A percentile compares a stretch with the other conserved stretches of the same genome.
These are phyloP conservation scores for Hygrophoropsis aurantiaca DNA, from an alignment of 768 basidiomycete species.

Conservation along the genomic window DNA sequence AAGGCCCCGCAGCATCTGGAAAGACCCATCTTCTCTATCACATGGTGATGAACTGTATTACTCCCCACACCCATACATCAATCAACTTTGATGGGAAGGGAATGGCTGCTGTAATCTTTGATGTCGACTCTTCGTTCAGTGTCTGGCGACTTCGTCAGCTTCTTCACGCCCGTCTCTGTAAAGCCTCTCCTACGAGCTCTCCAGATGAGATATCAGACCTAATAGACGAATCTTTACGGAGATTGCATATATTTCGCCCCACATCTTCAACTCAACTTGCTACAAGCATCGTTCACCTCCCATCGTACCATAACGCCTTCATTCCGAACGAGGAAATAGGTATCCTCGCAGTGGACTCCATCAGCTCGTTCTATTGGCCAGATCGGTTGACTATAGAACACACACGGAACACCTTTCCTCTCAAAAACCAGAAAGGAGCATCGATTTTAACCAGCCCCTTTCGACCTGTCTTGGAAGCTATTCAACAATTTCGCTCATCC, in stretches of 20 bases:
- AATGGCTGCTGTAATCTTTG: slow-evolving; percentile 66
- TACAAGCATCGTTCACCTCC: slow-evolving; percentile 58
- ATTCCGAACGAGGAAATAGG: slow-evolving; percentile 59
- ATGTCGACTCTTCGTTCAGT: slow-evolving; percentile 69
- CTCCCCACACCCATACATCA: slow-evolving; percentile 39
- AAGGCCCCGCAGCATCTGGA: slow-evolving; percentile 72
- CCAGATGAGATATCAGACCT: slow-evolving; percentile 23
- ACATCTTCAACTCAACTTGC: slow-evolving; percentile 69
- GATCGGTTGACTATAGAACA: slow-evolving; percentile 70
- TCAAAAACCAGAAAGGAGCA: slow-evolving; percentile 2
- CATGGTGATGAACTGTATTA: slow-evolving; percentile 57
- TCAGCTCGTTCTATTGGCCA: slow-evolving; percentile 76
- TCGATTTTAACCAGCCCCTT: slow-evolving; percentile 32
- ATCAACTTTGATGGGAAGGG: slow-evolving; percentile 55
- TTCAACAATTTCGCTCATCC: slow-evolving; percentile 48
- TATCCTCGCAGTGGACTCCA: slow-evolving; percentile 71
- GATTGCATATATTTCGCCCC: slow-evolving; percentile 70
- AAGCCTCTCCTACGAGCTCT: slow-evolving; percentile 22
- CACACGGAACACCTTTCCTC: slow-evolving; percentile 25
- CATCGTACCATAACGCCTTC: slow-evolving; percentile 47
- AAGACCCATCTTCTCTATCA: slow-evolving; percentile 80
- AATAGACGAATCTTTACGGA: slow-evolving; percentile 42
- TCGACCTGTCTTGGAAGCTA: slow-evolving; percentile 45
- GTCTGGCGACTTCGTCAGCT: slow-evolving; percentile 52
- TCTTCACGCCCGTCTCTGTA: slow-evolving; percentile 46